Percentiles rank a stretch among this genome's conserved stretches.
These are phyloP conservation scores for Danielia oregonensis DNA, from an alignment of 805 yeast species.

Conservation along the genomic window DNA sequence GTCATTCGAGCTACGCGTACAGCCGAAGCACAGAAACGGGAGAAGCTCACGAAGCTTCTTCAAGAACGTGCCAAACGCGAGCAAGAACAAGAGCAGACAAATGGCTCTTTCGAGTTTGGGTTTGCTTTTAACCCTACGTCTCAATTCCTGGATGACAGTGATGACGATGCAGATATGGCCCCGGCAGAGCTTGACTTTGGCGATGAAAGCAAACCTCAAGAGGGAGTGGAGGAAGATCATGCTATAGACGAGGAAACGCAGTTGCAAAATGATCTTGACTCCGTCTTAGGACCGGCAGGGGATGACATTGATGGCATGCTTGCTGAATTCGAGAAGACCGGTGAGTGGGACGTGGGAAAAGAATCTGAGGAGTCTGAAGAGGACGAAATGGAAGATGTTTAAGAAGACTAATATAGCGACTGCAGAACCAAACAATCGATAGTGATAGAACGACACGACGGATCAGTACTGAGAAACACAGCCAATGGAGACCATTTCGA, in stretches of 20 bases:
- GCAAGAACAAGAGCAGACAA: conserved; percentile 30
- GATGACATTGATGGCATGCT: neutral
- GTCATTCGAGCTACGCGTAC: conserved; percentile 31
- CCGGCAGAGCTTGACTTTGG: conserved; percentile 9
- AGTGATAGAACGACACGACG: too few relatives aligned
- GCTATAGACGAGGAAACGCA: too few relatives aligned
- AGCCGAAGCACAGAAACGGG: conserved; percentile 17
- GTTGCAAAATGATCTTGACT: neutral
- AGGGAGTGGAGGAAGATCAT: neutral
- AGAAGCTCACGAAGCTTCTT: conserved; percentile 12
- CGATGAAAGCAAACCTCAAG: neutral
- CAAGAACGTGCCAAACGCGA: conserved; percentile 18
- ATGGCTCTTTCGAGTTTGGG: conserved; percentile 29
- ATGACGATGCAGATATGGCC: conserved; percentile 7
- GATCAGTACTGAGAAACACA: too few relatives aligned
- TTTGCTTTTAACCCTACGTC: conserved; percentile 28
- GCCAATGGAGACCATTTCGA: too few relatives aligned
- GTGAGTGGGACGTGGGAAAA: neutral
- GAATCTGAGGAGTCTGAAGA: conserved; percentile 10
- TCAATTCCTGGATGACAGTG: conserved; percentile 15
- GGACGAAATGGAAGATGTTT: conserved; percentile 11
- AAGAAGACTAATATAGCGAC: too few relatives aligned
- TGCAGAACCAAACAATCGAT: too few relatives aligned
- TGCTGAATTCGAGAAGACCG: neutral
- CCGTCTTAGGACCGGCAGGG: neutral